Conservation (phyloP, 192 early-diverging fungal genomes). For the Backusella mclennaniae region DNA sequence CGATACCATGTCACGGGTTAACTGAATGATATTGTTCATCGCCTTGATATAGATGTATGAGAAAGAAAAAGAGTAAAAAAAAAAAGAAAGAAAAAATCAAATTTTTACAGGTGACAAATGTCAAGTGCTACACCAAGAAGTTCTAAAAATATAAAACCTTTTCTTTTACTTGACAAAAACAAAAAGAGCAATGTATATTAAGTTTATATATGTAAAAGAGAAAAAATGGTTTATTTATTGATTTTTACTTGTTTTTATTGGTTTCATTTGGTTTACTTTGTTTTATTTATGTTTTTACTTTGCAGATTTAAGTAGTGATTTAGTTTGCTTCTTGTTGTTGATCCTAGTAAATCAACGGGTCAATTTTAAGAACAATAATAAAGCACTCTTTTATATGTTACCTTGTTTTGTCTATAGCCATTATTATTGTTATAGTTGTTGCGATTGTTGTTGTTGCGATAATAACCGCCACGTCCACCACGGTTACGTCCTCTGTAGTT, state of each 20-base stretch:
- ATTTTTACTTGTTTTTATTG: neutral
- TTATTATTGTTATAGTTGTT: slow-evolving; percentile 1
- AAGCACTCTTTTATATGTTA: neutral
- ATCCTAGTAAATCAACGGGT: neutral
- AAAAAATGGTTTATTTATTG: neutral
- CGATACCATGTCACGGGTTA: slow-evolving; percentile 54
- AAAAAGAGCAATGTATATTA: neutral
- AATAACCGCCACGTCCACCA: slow-evolving; percentile 45
- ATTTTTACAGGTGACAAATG: neutral
- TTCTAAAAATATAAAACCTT: neutral
- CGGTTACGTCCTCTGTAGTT: slow-evolving; percentile 53
- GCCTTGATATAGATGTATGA: neutral
- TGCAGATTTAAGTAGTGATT: neutral
- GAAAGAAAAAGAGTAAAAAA: neutral
- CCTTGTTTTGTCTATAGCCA: neutral
- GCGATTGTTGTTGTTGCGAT: slow-evolving; percentile 8
- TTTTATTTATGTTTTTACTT: neutral
- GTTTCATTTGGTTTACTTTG: neutral
- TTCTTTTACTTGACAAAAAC: neutral
- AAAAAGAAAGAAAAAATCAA: neutral
- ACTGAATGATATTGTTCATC: slow-evolving; percentile 8
- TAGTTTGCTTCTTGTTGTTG: slow-evolving; percentile 1
- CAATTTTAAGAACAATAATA: neutral
- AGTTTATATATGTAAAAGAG: neutral
- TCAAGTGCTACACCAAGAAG: neutral